A percentile compares a stretch with the other conserved stretches of the same genome.
Evolutionary conservation across 257 asterid species (phyloP).

Genomic region (Haberlea rhodopensis): DNA sequence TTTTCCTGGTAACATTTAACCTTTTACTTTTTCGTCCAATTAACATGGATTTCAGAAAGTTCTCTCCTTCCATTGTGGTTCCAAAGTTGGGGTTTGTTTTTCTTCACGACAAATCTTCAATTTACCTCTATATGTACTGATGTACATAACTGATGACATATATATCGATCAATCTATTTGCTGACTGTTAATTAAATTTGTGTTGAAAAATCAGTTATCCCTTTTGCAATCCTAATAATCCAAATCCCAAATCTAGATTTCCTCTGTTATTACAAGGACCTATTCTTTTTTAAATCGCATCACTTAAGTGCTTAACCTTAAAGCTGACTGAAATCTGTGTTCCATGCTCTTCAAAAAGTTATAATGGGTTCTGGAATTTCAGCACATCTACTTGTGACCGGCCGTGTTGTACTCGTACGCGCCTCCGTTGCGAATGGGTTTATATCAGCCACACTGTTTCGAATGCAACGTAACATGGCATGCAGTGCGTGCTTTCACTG

Average conservation of each 20-base stretch:
- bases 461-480: background rate
- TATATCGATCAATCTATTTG: background rate
- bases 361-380: constrained; percentile 26
- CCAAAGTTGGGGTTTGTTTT: background rate
- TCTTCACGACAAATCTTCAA: background rate
- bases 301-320: too few relatives aligned
- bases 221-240: constrained; percentile 20
- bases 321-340: too few relatives aligned
- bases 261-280: too few relatives aligned
- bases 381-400: constrained; percentile 3
- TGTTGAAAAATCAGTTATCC: constrained; percentile 4
- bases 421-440: background rate
- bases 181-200: background rate
- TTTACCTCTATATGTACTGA: background rate
- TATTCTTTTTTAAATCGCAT: too few relatives aligned
- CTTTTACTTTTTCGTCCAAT: constrained; percentile 24
- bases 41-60: constrained; percentile 20
- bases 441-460: background rate
- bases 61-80: background rate
- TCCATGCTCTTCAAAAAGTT: too few relatives aligned
- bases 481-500: constrained; percentile 4
- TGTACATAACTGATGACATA: constrained; percentile 21
- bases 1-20: background rate
- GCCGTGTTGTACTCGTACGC: background rate
- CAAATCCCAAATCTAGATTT: too few relatives aligned